Evolutionary conservation across 2,329 filamentous ascomycete genomes (phyloP), one percentile per base, ranked within the genome.

Genomic region (Pestalotiopsis sp.): DNA sequence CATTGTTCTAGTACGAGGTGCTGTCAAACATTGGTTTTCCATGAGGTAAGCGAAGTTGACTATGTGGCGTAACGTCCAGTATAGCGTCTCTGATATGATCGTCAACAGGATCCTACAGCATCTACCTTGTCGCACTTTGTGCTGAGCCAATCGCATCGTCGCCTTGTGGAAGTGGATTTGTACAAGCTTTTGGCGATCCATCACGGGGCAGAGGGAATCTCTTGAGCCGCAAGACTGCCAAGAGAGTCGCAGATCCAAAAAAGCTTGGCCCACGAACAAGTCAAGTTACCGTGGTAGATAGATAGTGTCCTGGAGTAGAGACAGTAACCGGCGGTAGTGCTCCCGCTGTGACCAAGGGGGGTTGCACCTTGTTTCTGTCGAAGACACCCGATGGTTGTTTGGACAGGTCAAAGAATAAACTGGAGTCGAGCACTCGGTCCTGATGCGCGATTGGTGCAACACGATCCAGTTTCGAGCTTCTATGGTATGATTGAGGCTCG

Each of bases 131-230:
- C 27, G 14, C 14, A n/a, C 23, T 13, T 25, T 14, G n/a, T 66
- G 63, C 39, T 66, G 45, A 38, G 36, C 63, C 63, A 66, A 66
- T 66, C 63, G 63, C 63, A 66, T 56, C 63, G 17, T 23, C n/a
- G 31, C 7, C 31, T 36, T 9, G 9, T 36, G 31, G 25, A 3
- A 23, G 14, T 49, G 45, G 31, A 9, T 57, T n/a, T 52, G 11
- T n/a, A 52, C 31, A 66, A 66, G 63, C 63, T 66, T 66, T 38
- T 27, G 17, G 17, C 7, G 63, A 57, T 56, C 49, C 20, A 20
- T 45, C 41, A 49, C 27, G 23, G 45, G 20, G 23, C 20, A 25
- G 36, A 49, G 17, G 31, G 23, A 56, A 27, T 38, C n/a, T 45
- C 41, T 20, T 64, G 39, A 25, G 38, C n/a, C 39, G 38, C n/a